Base-by-base conservation (phyloP, 2,329 filamentous ascomycete species). In the Diplodia sapinea region DNA sequence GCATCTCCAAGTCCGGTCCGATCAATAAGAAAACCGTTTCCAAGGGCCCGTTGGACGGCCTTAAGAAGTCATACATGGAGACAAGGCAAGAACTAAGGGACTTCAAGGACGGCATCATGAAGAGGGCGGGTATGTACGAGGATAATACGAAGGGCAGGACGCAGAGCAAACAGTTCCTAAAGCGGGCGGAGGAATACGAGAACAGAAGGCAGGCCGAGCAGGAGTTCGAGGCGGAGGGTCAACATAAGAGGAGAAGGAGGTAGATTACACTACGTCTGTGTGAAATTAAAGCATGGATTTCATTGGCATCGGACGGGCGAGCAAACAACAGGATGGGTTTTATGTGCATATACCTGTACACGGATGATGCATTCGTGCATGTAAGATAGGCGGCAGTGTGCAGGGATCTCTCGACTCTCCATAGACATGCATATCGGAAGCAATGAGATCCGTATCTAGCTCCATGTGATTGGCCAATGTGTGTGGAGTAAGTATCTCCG, bases 131-230 rank as follows among this genome's bases (percentile, higher is more conserved):
- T 3, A 20, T 51, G 29, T 51, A 63, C 17, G 29, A 51, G 8
- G 65, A 56, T 23, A 55, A 67, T 6, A 47, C 55, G 43, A 13
- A 17, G 4, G 43, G 54, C 29, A 70, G 40, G 57, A 50, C 11
- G 26, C 57, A 68, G 26, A 56, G 38, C 36, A 68, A 68, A 26
- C 33, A 47, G 20, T 68, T 66, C 33, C 43, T 66, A 52, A 47
- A 54, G 9, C 38, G 15, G 38, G 69, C 67, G 26, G 52, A 62
- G 54, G 47, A 55, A 26, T 69, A 68, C 31, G 70, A 71, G 67
- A 62, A 63, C 49, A 54, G 59, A 67, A 49, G 49, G 36, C 43
- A 43, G 65, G 31, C 26, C 36, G 55, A 68, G 62, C 50, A 55
- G 56, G 47, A 38, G 54, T 29, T 51, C 29, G 55, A 67, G 17